phyloP scores from a whole-genome alignment of 1,284 basidiomycete species.

The Marasmius oreades region DNA sequence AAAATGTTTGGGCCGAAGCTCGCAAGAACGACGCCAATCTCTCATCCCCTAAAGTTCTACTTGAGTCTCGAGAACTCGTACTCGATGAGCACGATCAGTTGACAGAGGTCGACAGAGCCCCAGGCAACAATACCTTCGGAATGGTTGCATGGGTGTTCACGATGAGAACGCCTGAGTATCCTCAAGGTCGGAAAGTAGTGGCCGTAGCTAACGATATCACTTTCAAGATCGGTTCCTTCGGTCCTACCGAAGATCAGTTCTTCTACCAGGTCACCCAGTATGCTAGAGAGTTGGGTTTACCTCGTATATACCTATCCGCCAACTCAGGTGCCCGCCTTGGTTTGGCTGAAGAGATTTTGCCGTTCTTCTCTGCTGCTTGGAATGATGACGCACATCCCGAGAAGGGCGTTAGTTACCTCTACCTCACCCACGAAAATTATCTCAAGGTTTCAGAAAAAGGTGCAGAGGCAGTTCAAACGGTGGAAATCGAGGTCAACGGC shows the following conservation, averaged over 20 bases:
- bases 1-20: conserved; percentile 87
- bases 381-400: conserved; percentile 78
- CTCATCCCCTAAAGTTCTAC: conserved; percentile 71
- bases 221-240: conserved; percentile 98
- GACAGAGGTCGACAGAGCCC: conserved; percentile 85
- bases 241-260: conserved; percentile 93
- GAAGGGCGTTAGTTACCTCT: conserved; percentile 97
- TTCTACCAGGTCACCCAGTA: conserved; percentile 95
- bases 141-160: conserved; percentile 99
- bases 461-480: conserved; percentile 74
- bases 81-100: conserved; percentile 91
- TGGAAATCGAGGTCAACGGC: conserved; percentile 83
- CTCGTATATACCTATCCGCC: conserved; percentile 96
- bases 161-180: conserved; percentile 91
- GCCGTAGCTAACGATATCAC: conserved; percentile 99
- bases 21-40: conserved; percentile 65
- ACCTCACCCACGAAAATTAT: conserved; percentile 85
- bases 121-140: conserved; percentile 93
- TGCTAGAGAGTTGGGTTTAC: conserved; percentile 84
- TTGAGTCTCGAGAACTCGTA: conserved; percentile 89
- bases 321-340: conserved; percentile 98
- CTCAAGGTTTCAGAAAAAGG: conserved; percentile 83
- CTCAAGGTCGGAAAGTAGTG: conserved; percentile 83
- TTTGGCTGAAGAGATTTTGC: conserved; percentile 89
- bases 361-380: conserved; percentile 92